Evolutionary conservation across 257 asterid genomes (phyloP), one percentile per base, ranked within the genome.

Genomic region (Jacaranda mimosifolia): DNA sequence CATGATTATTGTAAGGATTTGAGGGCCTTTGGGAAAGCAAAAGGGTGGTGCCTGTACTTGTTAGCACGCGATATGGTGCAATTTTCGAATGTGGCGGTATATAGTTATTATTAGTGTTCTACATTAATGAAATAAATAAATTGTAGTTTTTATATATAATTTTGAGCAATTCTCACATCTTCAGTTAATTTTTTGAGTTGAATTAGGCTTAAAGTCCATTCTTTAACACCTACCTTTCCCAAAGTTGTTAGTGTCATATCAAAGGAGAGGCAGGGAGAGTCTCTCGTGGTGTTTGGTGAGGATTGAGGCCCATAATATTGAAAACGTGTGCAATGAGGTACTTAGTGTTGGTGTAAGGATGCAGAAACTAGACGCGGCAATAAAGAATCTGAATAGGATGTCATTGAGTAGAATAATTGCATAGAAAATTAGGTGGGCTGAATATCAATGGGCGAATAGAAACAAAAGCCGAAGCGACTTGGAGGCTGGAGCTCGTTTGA

Each of bases 251-350:
- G 94, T 68, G 87, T 96, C 75, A 96, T 96, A 85, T 96, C 99
- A 3, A 96, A 91, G 84, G 98, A 96, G 91, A 96, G 93, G 98
- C 97, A 93, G 87, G 90, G 89, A 77, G 99, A 91, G 87, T 81
- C 93, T 45, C 98, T 96, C 59, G 98, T 96, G 73, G 98, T 96
- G 80, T 96, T 96, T 82, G 98, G 93, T 72, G 99, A n/a, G n/a
- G n/a, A n/a, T n/a, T n/a, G n/a, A 96, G 90, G 99, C 98, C 57
- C 99, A 96, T 82, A 96, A 96, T 79, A 96, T 93, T 43, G 99
- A 96, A 83, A 96, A 89, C 87, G 99, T 96, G 70, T 96, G 99
- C 78, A 96, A 93, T 10, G 99, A 96, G 84, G 98, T 98, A 52
- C 90, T 96, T 49, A 93, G 98, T 79, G 99, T 96, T 53, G 93